Base-by-base conservation (phyloP, 768 basidiomycete species). In the Amyloporia xantha region DNA sequence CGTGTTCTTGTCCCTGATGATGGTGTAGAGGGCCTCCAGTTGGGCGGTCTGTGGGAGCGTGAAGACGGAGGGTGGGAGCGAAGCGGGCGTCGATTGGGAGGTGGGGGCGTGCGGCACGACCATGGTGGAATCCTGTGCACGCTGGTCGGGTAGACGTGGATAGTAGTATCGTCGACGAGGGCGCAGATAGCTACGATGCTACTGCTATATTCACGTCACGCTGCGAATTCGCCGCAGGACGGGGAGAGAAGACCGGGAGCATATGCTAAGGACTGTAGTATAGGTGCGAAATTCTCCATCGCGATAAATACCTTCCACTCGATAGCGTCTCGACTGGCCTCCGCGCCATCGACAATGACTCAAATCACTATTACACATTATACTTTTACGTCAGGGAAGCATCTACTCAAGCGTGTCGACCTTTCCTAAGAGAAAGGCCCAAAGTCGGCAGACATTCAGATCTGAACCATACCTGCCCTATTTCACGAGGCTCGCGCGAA, bases 11-110 rank as follows among this genome's bases (percentile, higher is more conserved):
- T 95, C 84, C 45, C 95, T 68, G 65, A 96, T 94, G 66, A 96
- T 95, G 10, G 93, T 97, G 71, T 95, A 89, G 25, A 98, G 72
- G 2, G 92, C 93, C 64, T 96, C 93, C 19, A 99, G 81, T 69
- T 97, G 95, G 1, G 88, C 83, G 0, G 92, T 98, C 57, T 87
- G 90, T 0, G 84, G 85, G 2, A 98, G 75, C 3, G 88, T 91
- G 64, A 86, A 82, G n/a, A 95, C 92, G 11, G 87, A 91, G 2
- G 83, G 72, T 11, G 90, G 89, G 12, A 91, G 71, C 11, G 71
- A 28, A 4, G 62, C 63, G 3, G 68, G 68, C 2, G 61, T 58
- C 3, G 60, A 53, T 47, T 73, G 71, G 2, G 72, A 60, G 5
- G 71, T 59, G 19, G 56, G 63, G 1, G 62, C 49, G 50, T 51